Evolutionary conservation across 2,329 filamentous ascomycete species (phyloP).

Genomic region (Botryotinia calthae): DNA sequence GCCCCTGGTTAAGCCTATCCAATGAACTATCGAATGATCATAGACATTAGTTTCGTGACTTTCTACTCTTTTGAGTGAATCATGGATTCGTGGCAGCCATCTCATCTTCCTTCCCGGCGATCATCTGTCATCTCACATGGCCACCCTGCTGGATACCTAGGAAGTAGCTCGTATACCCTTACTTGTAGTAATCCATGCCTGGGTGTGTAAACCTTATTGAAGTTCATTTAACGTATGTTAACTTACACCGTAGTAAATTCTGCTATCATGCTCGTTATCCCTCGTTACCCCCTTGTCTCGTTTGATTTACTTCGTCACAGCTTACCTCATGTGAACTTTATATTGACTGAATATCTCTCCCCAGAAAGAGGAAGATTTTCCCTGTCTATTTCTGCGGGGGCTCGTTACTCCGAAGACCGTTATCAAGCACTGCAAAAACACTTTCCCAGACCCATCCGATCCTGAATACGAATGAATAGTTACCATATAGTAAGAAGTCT

Average conservation of each 20-base stretch:
- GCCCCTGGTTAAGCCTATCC: not conserved
- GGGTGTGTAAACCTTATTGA: not conserved
- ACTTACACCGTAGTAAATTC: not conserved
- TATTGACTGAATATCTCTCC: not conserved
- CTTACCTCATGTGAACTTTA: not conserved
- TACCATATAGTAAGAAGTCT: not conserved
- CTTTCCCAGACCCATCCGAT: not conserved
- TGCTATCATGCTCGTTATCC: not conserved
- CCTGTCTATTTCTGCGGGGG: not conserved
- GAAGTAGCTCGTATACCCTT: not conserved
- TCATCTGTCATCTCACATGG: conserved; percentile 7
- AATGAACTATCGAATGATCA: not conserved
- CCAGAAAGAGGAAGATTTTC: not conserved
- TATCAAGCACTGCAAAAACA: not conserved
- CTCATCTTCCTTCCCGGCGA: conserved; percentile 2
- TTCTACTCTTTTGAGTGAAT: conserved; percentile 15
- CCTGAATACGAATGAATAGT: not conserved
- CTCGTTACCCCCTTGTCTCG: not conserved
- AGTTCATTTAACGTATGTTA: not conserved
- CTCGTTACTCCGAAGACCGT: not conserved
- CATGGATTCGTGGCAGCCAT: not conserved
- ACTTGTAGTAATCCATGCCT: not conserved
- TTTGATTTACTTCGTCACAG: not conserved
- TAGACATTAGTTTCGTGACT: conserved; percentile 7
- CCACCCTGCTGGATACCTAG: not conserved